A percentile compares a stretch with the other conserved stretches of the same genome.
Conservation (phyloP, 2,329 filamentous ascomycete genomes). For the Fusarium sp. region DNA sequence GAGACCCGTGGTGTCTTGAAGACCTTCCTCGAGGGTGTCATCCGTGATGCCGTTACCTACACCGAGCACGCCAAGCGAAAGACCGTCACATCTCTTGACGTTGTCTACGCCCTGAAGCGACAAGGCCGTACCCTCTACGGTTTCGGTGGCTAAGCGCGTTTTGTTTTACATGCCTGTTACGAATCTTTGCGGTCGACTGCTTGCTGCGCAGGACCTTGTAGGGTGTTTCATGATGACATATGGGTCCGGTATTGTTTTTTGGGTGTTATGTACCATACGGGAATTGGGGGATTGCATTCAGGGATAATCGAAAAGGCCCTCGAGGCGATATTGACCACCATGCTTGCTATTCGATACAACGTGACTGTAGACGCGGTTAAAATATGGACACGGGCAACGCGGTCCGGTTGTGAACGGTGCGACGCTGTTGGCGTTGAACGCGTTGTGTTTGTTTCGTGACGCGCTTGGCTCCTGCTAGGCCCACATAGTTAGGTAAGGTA, state of each 20-base stretch:
- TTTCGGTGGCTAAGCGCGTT: conserved; percentile 80
- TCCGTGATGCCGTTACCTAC: conserved; percentile 82
- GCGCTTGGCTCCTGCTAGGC: neutral
- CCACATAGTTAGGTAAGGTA: neutral
- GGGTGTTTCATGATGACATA: conserved; percentile 58
- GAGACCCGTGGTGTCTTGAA: conserved; percentile 82
- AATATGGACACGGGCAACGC: neutral
- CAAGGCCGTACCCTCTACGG: conserved; percentile 84
- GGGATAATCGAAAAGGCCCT: conserved; percentile 51
- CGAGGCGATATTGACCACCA: conserved; percentile 44
- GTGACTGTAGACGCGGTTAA: neutral
- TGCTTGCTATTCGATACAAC: neutral
- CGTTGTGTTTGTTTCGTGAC: neutral
- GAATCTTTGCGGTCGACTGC: conserved; percentile 48
- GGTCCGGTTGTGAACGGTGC: neutral
- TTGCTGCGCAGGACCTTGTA: conserved; percentile 40
- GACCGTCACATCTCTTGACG: conserved; percentile 79
- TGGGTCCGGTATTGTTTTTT: conserved; percentile 58
- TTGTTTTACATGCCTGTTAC: conserved; percentile 52
- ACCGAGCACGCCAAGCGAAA: conserved; percentile 86
- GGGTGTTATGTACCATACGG: conserved; percentile 60
- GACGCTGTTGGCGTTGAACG: neutral
- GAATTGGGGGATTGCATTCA: conserved; percentile 54
- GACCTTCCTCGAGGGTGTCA: conserved; percentile 82
- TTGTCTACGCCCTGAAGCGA: conserved; percentile 76